Percentiles rank a stretch among this genome's conserved stretches.
Conservation (phyloP, 352 stramenopile species). For the Pythium brachiatum region DNA sequence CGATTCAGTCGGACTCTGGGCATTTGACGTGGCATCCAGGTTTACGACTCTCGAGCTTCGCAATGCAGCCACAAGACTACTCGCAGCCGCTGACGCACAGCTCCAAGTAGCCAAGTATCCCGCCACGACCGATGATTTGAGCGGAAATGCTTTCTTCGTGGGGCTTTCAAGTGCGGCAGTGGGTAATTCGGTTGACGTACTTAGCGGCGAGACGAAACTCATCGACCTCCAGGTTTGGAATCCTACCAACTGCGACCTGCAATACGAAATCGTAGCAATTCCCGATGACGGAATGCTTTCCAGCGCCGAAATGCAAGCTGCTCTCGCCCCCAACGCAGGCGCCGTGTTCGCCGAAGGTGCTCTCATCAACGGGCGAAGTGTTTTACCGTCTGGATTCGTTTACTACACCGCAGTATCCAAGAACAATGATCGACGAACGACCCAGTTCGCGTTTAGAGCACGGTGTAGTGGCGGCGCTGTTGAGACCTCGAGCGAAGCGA, state of each 20-base stretch:
- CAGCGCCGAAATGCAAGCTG: not conserved
- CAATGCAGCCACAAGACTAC: not conserved
- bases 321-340: too few species aligned
- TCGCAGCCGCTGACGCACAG: not conserved
- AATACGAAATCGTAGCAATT: conserved; percentile 5
- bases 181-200: conserved; percentile 3
- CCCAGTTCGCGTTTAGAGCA: conserved; percentile 13
- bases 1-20: conserved; percentile 31
- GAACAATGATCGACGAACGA: conserved; percentile 6
- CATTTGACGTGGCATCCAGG: conserved; percentile 19
- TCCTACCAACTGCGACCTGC: conserved; percentile 2
- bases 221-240: conserved; percentile 9
- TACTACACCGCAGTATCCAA: conserved; percentile 9
- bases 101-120: conserved; percentile 11
- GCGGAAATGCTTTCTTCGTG: conserved; percentile 4
- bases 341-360: not conserved
- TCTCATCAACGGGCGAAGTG: not conserved
- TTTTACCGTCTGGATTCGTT: conserved; percentile 1
- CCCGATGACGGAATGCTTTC: conserved; percentile 3
- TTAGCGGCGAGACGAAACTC: conserved; percentile 1
- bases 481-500: not conserved
- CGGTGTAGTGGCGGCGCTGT: not conserved
- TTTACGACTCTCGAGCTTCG: not conserved
- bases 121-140: not conserved
- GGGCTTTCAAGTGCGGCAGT: conserved; percentile 7